phyloP scores from a whole-genome alignment of 2,329 filamentous ascomycete species.

The Graphiopsis chlorocephala region DNA sequence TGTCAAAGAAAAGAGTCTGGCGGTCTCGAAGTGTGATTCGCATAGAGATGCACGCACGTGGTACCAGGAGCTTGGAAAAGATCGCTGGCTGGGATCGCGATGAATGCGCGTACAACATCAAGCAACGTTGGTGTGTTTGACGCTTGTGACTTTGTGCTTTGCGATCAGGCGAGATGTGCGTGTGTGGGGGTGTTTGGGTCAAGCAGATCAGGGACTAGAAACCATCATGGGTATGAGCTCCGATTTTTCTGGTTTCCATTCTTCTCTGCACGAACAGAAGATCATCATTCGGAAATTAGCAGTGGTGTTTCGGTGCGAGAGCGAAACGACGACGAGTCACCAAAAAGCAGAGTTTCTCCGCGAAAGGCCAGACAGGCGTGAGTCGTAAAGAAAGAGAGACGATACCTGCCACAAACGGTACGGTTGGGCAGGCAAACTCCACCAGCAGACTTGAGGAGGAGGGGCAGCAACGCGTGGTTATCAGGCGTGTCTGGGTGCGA shows the following conservation, averaged over 20 bases:
- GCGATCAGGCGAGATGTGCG: not conserved
- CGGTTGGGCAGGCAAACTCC: not conserved
- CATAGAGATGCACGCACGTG: not conserved
- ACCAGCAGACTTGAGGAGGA: not conserved
- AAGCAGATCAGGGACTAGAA: not conserved
- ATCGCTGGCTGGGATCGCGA: not conserved
- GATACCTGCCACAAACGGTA: not conserved
- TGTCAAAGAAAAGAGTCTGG: not conserved
- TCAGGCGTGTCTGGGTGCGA: not conserved
- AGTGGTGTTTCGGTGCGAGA: not conserved
- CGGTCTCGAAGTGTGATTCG: not conserved
- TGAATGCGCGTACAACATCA: not conserved
- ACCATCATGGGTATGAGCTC: not conserved
- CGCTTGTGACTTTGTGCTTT: not conserved
- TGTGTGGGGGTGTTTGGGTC: not conserved
- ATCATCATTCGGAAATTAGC: not conserved
- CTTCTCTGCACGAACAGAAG: not conserved
- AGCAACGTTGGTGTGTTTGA: not conserved
- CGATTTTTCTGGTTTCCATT: not conserved
- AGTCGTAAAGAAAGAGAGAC: conserved; percentile 1
- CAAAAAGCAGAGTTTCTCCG: not conserved
- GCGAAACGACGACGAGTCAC: not conserved
- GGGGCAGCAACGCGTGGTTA: not conserved
- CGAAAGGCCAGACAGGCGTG: not conserved
- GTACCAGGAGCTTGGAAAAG: not conserved